Percentiles rank a stretch among this genome's conserved stretches.
Conservation (phyloP, 2,329 filamentous ascomycete species). For the Paramyrothecium roridum region DNA sequence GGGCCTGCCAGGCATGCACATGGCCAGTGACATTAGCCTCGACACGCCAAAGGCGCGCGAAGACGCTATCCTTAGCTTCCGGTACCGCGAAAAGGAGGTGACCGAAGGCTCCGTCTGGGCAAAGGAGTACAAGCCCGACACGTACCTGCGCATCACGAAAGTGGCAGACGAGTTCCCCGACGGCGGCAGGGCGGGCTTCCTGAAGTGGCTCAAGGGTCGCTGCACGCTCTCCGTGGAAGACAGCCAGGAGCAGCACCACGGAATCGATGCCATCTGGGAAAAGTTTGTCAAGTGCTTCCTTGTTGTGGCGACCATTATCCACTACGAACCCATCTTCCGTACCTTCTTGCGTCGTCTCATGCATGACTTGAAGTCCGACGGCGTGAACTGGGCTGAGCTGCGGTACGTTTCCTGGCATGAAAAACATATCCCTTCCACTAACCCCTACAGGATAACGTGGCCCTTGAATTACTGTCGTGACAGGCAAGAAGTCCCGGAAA, state of each 20-base stretch:
- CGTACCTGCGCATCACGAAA: constrained; percentile 53
- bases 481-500: constrained; percentile 62
- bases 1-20: constrained; percentile 69
- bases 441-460: constrained; percentile 61
- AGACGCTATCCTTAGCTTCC: constrained; percentile 58
- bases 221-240: constrained; percentile 71
- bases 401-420: constrained; percentile 33
- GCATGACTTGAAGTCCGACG: constrained; percentile 70
- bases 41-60: constrained; percentile 48
- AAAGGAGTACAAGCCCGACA: constrained; percentile 55
- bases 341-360: constrained; percentile 71
- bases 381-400: constrained; percentile 81
- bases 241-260: constrained; percentile 75
- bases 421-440: constrained; percentile 6
- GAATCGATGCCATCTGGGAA: constrained; percentile 78
- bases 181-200: constrained; percentile 68
- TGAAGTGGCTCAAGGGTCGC: constrained; percentile 72
- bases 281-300: constrained; percentile 77
- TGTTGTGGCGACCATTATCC: constrained; percentile 70
- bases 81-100: constrained; percentile 47
- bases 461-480: constrained; percentile 65
- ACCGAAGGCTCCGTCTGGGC: constrained; percentile 61
- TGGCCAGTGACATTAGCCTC: constrained; percentile 60
- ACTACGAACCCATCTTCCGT: constrained; percentile 88
- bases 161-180: constrained; percentile 74